Percentiles rank a stretch among this genome's conserved stretches.
Evolutionary conservation across 306 rosid genomes (phyloP).

Genomic region (Pachyrhizus erosus): DNA sequence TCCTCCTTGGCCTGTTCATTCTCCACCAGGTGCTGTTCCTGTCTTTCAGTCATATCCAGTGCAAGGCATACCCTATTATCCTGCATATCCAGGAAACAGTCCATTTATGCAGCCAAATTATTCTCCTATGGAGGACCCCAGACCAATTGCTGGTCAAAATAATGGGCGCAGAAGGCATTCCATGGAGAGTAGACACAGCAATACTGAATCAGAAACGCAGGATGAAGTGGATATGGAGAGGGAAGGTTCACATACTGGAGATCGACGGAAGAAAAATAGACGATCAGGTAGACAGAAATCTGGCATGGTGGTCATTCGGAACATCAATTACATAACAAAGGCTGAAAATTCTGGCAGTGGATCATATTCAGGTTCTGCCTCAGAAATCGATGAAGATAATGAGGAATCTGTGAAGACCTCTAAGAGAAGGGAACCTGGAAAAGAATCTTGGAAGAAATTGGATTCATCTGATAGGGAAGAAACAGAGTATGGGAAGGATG

Average conservation of each 20-base stretch:
- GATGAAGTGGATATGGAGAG: slow-evolving; percentile 68
- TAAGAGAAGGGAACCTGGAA: slow-evolving; percentile 56
- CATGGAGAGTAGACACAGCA: slow-evolving; percentile 72
- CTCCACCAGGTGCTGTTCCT: slow-evolving; percentile 82
- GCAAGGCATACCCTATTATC: slow-evolving; percentile 97
- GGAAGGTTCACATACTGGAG: slow-evolving; percentile 61
- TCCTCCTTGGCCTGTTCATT: slow-evolving; percentile 95
- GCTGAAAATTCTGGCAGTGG: slow-evolving; percentile 66
- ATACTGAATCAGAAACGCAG: slow-evolving; percentile 62
- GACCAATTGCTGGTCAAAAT: slow-evolving; percentile 59
- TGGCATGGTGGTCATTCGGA: slow-evolving; percentile 87
- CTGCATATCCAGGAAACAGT: slow-evolving; percentile 72
- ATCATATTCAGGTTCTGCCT: slow-evolving; percentile 66
- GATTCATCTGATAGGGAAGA: slow-evolving; percentile 59
- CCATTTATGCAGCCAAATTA: slow-evolving; percentile 81
- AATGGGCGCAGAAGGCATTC: slow-evolving; percentile 78
- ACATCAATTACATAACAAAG: slow-evolving; percentile 88
- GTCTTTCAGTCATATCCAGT: slow-evolving; percentile 82
- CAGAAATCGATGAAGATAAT: slow-evolving; percentile 67
- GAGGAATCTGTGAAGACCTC: slow-evolving; percentile 57
- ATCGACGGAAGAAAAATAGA: slow-evolving; percentile 62
- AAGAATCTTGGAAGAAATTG: slow-evolving; percentile 56
- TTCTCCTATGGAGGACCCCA: slow-evolving; percentile 71
- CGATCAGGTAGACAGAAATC: slow-evolving; percentile 73
- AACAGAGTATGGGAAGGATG: slow-evolving; percentile 54